phyloP scores from a whole-genome alignment of 2,329 filamentous ascomycete genomes.

The Aschersonia sp. region DNA sequence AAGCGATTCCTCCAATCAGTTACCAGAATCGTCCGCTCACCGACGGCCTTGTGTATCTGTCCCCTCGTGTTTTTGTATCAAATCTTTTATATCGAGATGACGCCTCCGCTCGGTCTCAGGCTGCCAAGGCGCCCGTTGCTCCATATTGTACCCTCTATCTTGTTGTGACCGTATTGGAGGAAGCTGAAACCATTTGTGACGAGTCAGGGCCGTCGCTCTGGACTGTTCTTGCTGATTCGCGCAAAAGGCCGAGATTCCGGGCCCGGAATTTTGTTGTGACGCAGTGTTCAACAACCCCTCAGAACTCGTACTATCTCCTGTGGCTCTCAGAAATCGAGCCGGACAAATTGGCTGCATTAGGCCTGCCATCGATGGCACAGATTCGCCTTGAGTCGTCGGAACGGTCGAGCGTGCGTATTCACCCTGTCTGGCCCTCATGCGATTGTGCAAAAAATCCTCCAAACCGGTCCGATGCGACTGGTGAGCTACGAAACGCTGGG shows the following conservation, averaged over 20 bases:
- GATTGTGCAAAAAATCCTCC: conserved; percentile 5
- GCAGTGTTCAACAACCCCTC: neutral
- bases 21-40: neutral
- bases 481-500: no score
- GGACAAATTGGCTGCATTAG: conserved; percentile 38
- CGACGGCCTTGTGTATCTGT: conserved; percentile 6
- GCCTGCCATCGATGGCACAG: conserved; percentile 15
- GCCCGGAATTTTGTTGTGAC: no score
- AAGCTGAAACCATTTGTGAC: conserved; percentile 27
- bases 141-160: conserved; percentile 1
- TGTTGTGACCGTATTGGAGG: conserved; percentile 31
- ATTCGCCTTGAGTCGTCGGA: neutral
- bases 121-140: conserved; percentile 10
- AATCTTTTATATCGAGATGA: conserved; percentile 45
- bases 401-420: conserved; percentile 24
- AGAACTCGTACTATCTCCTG: no score
- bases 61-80: conserved; percentile 42
- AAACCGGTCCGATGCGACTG: conserved; percentile 15
- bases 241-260: neutral
- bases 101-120: conserved; percentile 33
- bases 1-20: no score
- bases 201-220: no score
- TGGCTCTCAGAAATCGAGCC: conserved; percentile 14
- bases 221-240: neutral
- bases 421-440: conserved; percentile 28